Evolutionary conservation across 2,329 filamentous ascomycete genomes (phyloP).

Genomic region (Leptographium radiaticola): DNA sequence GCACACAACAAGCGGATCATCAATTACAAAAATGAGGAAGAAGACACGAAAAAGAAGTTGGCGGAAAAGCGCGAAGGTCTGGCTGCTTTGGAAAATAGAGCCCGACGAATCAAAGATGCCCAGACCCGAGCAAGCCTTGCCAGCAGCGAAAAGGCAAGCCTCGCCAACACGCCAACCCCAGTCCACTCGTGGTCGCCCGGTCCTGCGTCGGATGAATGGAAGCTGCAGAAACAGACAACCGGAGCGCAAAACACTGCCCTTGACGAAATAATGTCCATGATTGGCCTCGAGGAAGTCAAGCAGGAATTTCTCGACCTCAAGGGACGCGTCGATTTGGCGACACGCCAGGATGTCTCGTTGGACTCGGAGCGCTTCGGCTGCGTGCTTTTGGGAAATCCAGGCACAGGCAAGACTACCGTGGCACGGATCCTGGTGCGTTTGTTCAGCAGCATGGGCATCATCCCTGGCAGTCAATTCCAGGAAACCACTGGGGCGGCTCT

Average conservation of each 20-base stretch:
- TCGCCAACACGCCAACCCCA: not conserved
- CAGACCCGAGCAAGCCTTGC: not conserved
- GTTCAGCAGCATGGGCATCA: slow-evolving; percentile 44
- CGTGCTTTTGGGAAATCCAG: slow-evolving; percentile 58
- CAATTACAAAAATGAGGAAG: slow-evolving; percentile 23
- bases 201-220: slow-evolving; percentile 42
- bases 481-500: slow-evolving; percentile 58
- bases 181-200: not conserved
- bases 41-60: slow-evolving; percentile 5
- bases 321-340: slow-evolving; percentile 42
- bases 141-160: not conserved
- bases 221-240: slow-evolving; percentile 40
- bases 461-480: slow-evolving; percentile 46
- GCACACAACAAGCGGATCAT: slow-evolving; percentile 31
- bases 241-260: slow-evolving; percentile 37
- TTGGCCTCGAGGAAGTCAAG: slow-evolving; percentile 60
- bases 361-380: slow-evolving; percentile 47
- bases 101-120: not conserved
- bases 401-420: slow-evolving; percentile 67
- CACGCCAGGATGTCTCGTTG: slow-evolving; percentile 44
- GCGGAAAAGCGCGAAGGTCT: not conserved
- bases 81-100: not conserved
- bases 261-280: slow-evolving; percentile 55
- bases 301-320: slow-evolving; percentile 49
- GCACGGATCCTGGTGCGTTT: slow-evolving; percentile 50